A percentile compares a stretch with the other conserved stretches of the same genome.
Evolutionary conservation across 768 basidiomycete species (phyloP).

Genomic region (Lentinula detonsa): DNA sequence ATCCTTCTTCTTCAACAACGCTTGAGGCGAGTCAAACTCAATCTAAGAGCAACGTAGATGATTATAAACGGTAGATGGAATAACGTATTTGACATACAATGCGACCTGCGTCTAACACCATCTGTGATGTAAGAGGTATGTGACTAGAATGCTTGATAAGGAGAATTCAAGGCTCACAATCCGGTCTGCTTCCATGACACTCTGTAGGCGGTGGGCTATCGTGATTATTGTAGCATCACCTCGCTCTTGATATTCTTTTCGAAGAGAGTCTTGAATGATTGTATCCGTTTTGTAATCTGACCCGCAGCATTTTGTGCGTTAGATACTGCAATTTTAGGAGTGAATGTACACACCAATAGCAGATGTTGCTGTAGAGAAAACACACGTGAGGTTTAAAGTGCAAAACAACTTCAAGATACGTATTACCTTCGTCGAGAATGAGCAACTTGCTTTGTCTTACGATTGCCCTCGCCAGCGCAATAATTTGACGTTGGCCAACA

Average conservation of each 20-base stretch:
- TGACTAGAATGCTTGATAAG: not conserved
- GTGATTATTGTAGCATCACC: conserved; percentile 50
- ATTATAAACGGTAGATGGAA: not conserved
- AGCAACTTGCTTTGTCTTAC: conserved; percentile 7
- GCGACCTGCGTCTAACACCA: conserved; percentile 17
- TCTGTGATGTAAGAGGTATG: conserved; percentile 8
- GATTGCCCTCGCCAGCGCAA: conserved; percentile 74
- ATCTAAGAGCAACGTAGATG: not conserved
- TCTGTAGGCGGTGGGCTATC: conserved; percentile 47
- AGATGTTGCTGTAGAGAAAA: not conserved
- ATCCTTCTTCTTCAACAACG: not conserved
- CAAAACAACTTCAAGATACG: not conserved
- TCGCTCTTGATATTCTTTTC: conserved; percentile 61
- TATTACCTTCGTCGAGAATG: conserved; percentile 9
- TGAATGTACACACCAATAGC: conserved; percentile 15
- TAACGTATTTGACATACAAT: conserved; percentile 23
- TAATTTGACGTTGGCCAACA: conserved; percentile 42
- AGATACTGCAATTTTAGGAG: too few relatives aligned
- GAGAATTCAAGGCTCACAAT: conserved; percentile 17
- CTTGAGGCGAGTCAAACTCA: conserved; percentile 2
- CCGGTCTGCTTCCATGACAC: conserved; percentile 54
- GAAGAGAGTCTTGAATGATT: conserved; percentile 63
- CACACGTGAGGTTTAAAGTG: conserved; percentile 19
- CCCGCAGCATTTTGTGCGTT: too few relatives aligned
- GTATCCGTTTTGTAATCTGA: conserved; percentile 56